Base-by-base conservation (phyloP, 164 flowering plant species). In the Tetrastigma voinierianum region DNA sequence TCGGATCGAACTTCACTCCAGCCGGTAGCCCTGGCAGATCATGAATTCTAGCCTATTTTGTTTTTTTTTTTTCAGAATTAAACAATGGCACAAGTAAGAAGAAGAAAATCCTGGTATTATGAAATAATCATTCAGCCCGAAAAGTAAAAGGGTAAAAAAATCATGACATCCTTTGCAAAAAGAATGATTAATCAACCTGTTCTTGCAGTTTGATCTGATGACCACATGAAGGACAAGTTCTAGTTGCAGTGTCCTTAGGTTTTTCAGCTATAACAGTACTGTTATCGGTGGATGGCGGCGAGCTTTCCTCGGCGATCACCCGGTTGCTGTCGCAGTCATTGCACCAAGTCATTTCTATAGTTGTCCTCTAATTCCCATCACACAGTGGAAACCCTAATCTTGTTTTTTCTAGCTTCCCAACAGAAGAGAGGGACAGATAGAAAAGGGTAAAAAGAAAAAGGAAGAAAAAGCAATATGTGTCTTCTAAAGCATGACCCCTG, bases 1-100 rank as follows among this genome's bases (percentile, higher is more conserved):
- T 86, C 10, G 97, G 98, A 77, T 94, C 97, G 64, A 94, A 94
- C 77, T 90, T 94, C 77, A 94, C 97, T 20, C 98, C 98, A 1
- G 98, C 98, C 2, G 98, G 98, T 62, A 94, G 65, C 40, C 98
- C 97, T 1, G 90, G 95, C 78, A 88, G 82, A 51, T 87, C 84
- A 58, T 87, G 82, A 66, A 90, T 76, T 60, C 81, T 79, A 4
- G 66, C 80, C 96, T 83, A 67, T 3, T n/a, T 58, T 60, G 46
- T 25, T 2, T 25, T 25, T 25, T n/a, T n/a, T n/a, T n/a, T n/a
- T 25, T 25, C 40, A 25, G 6, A 25, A 25, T 25, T 25, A 25
- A 25, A 20, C 15, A 45, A 20, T 11, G 52, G n/a, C 7, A 16
- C 10, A 21, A 48, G 9, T 46, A 10, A 25, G 10, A 21, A n/a